phyloP scores from a whole-genome alignment of 768 basidiomycete genomes.

The Boletus subcaerulescens region DNA sequence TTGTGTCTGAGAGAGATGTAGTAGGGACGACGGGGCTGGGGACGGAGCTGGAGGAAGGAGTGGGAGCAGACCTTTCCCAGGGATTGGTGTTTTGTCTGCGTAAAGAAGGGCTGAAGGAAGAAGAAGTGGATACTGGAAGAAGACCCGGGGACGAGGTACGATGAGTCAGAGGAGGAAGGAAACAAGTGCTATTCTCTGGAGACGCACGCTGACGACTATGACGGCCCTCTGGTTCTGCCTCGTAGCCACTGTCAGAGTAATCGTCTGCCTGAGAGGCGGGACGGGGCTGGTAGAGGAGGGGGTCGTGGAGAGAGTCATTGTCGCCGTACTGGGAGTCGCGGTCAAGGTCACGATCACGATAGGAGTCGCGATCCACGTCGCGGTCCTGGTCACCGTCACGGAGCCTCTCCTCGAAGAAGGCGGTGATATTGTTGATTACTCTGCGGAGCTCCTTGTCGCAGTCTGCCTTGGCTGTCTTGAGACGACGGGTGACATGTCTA shows the following conservation, averaged over 20 bases:
- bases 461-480: conserved; percentile 91
- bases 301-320: conserved; percentile 55
- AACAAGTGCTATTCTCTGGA: conserved; percentile 40
- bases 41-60: conserved; percentile 53
- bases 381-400: conserved; percentile 66
- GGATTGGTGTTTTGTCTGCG: conserved; percentile 65
- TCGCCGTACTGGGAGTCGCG: conserved; percentile 59
- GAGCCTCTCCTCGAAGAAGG: conserved; percentile 90
- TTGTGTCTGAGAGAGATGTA: conserved; percentile 58
- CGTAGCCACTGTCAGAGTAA: conserved; percentile 81
- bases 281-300: conserved; percentile 56
- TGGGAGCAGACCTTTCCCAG: conserved; percentile 54
- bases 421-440: conserved; percentile 90
- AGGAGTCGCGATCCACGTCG: conserved; percentile 61
- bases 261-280: conserved; percentile 63
- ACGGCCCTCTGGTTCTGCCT: conserved; percentile 59
- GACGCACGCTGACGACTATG: conserved; percentile 78
- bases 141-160: conserved; percentile 54
- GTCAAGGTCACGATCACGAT: conserved; percentile 47
- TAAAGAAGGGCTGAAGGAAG: conserved; percentile 60
- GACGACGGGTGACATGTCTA: conserved; percentile 88
- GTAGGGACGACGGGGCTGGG: conserved; percentile 62
- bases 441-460: conserved; percentile 96
- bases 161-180: conserved; percentile 47
- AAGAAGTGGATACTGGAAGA: conserved; percentile 63